A percentile compares a stretch with the other conserved stretches of the same genome.
Conservation (phyloP, 805 yeast species). For the Candida nemodendra region DNA sequence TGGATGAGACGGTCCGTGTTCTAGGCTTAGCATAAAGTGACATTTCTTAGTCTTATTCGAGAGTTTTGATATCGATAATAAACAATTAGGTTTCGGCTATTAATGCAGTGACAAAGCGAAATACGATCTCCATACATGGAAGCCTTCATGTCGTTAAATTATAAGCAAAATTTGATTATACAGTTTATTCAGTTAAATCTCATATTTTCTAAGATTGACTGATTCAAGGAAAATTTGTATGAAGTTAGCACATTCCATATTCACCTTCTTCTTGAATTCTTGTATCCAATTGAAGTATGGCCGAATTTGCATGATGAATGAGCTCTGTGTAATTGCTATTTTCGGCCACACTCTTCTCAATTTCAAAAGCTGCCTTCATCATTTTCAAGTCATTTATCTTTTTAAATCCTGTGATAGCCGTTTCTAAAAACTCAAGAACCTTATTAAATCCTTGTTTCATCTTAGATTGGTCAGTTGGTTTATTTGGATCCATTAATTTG, state of each 20-base stretch:
- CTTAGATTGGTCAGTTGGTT: background rate
- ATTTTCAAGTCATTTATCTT: conserved; percentile 37
- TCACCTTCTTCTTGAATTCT: conserved; percentile 30
- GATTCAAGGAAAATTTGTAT: no score
- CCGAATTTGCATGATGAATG: conserved; percentile 30
- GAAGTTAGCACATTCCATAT: conserved; percentile 21
- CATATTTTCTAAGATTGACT: no score
- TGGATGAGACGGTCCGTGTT: conserved; percentile 8
- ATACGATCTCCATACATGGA: no score
- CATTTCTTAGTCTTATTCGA: no score
- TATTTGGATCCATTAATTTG: conserved; percentile 9
- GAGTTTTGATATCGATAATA: no score
- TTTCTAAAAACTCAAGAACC: conserved; percentile 39
- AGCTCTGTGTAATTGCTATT: conserved; percentile 32
- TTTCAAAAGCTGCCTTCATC: conserved; percentile 39
- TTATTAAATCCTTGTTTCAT: conserved; percentile 24
- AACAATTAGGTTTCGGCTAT: no score
- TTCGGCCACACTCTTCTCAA: conserved; percentile 39
- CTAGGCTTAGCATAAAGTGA: no score
- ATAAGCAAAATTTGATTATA: no score
- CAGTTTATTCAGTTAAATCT: no score
- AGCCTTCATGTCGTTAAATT: no score
- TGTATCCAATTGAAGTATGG: conserved; percentile 30
- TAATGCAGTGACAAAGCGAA: background rate
- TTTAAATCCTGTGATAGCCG: conserved; percentile 45